Evolutionary conservation across 371 early-diverging fungal species (phyloP), one percentile per base, ranked within the genome.

Genomic region (Dichotomocladium elegans): DNA sequence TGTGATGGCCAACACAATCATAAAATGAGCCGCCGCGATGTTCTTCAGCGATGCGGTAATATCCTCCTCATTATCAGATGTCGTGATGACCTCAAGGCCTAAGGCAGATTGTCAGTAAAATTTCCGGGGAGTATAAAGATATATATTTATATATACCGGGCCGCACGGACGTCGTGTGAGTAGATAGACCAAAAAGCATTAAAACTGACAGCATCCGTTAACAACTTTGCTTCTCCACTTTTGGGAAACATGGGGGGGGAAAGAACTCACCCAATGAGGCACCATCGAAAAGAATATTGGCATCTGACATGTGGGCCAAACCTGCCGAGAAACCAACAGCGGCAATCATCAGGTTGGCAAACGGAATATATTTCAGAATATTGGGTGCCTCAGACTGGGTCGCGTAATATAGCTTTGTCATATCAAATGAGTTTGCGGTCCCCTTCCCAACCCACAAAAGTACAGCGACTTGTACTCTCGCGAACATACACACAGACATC

Each of bases 11-110:
- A 72, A 55, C 7, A 70, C 70, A 26, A 70, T 72, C 27, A 76
- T 72, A 42, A 70, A 72, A 41, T 76, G 77, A 40, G 73, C 73
- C 49, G 71, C 77, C 25, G 77, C 77, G 43, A 76, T 76, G 42
- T 70, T 72, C 55, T 68, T 72, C 25, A 72, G 50, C 22, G 63
- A 60, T 7, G 51, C 37, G 8, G 44, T 45, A 3, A 70, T 42
- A 40, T 68, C 71, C 3, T 61, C 57, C 9, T 63, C 58, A 45
- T 68, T 53, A 19, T 41, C 29, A 0, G 61, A 56, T 1, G 68
- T 37, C 5, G 46, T 50, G 30, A 72, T 60, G 15, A 46, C 46
- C 4, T 52, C 48, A 30, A 76, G 49, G 31, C 47, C 57, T 55
- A 29, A 51, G 17, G 11, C 11, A 28, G 10, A 22, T 41, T 29